Base-by-base conservation (phyloP, 768 basidiomycete species). In the Boletus huronensis region DNA sequence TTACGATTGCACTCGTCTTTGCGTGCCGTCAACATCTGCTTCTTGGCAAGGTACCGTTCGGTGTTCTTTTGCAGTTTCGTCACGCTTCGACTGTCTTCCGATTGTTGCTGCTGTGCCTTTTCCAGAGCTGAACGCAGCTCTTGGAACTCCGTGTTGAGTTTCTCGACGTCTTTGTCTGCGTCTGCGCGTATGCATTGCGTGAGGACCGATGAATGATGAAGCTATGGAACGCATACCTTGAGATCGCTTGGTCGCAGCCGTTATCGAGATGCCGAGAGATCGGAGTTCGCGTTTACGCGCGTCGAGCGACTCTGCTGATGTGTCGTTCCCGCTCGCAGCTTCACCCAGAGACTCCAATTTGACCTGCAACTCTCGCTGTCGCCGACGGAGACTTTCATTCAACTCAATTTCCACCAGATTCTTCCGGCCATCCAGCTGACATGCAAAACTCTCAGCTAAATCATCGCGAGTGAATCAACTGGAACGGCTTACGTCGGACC, bases 1-100 rank as follows among this genome's bases (percentile, higher is more conserved):
- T 89, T 94, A 63, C 93, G 83, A 67, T 90, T 96, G 67, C 93
- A 95, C 64, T 98, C 96, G 54, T 98, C 96, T 68, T 92, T 93
- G 43, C 94, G 83, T 36, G 80, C 79, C 21, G 81, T 62, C 14
- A 98, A 77, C 77, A 97, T 89, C 68, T 93, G 90, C 38, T 88
- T 82, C 72, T 98, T 98, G 25, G 93, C 87, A 8, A 96, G 80
- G 70, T 95, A 97, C 19, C 96, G 83, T 66, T 99, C 97, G 0
- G 93, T 92, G 57, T 85, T 91, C 79, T 98, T 98, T 69, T 98
- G 94, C 59, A 95, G 87, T 54, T 85, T 83, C n/a, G 89, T 84
- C 55, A 98, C 90, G 36, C 81, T 85, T 9, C 93, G 86, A 45
- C 82, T 84, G 61, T 97, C 93, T 64, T 98, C 95, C 0, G 81